Percentiles rank a stretch among this genome's conserved stretches.
phyloP scores from a whole-genome alignment of 2,329 filamentous ascomycete genomes.

The Pleoardoris graminearum region DNA sequence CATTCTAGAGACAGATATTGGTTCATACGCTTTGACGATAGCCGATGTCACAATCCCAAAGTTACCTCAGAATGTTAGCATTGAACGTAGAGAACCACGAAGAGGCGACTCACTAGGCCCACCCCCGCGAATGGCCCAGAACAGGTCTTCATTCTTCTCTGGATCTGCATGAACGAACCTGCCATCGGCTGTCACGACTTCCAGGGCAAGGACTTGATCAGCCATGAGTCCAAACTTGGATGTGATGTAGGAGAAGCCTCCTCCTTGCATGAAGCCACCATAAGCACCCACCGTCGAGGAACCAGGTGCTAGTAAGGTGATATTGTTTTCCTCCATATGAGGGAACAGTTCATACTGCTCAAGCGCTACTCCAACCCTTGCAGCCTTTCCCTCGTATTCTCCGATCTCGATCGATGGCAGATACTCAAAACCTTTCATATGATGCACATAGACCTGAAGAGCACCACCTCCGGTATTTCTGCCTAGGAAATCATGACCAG shows the following conservation, averaged over 20 bases:
- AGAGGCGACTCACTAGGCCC: slow-evolving; percentile 26
- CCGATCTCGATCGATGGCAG: slow-evolving; percentile 21
- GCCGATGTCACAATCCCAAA: slow-evolving; percentile 35
- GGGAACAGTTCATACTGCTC: slow-evolving; percentile 28
- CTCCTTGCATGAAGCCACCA: slow-evolving; percentile 48
- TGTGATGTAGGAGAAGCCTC: slow-evolving; percentile 56
- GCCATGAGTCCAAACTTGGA: slow-evolving; percentile 45
- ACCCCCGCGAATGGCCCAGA: slow-evolving; percentile 36
- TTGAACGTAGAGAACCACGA: not conserved
- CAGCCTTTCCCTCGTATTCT: slow-evolving; percentile 32
- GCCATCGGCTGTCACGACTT: slow-evolving; percentile 33
- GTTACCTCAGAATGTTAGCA: slow-evolving; percentile 22
- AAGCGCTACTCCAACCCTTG: slow-evolving; percentile 28
- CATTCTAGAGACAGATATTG: slow-evolving; percentile 26
- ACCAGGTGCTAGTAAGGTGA: slow-evolving; percentile 28
- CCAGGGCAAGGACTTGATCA: slow-evolving; percentile 31
- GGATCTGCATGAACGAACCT: slow-evolving; percentile 28
- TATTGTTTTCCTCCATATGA: slow-evolving; percentile 24
- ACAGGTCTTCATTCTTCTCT: slow-evolving; percentile 29
- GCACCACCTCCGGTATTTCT: slow-evolving; percentile 34
- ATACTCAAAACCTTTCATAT: slow-evolving; percentile 31
- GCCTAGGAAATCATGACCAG: slow-evolving; percentile 31
- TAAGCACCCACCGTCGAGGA: slow-evolving; percentile 53
- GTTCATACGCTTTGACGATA: slow-evolving; percentile 33
- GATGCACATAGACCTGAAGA: slow-evolving; percentile 31